These are phyloP conservation scores for Corymbia maculata DNA, from an alignment of 345 rosid genomes.

Conservation along the genomic window DNA sequence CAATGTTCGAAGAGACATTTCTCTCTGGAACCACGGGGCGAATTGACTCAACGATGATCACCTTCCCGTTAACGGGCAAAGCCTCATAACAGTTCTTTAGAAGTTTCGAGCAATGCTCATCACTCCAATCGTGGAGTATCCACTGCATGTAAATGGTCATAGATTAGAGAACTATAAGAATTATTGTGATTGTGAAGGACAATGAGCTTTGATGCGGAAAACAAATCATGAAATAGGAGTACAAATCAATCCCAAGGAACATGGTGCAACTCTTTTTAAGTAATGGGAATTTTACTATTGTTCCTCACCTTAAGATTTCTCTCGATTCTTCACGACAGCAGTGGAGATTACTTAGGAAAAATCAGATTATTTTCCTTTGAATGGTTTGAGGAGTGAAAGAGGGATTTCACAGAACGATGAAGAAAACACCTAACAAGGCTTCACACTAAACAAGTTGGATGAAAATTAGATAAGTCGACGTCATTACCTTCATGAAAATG, in stretches of 20 bases:
- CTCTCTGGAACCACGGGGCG: conserved; percentile 14
- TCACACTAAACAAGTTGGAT: neutral
- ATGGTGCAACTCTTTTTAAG: neutral
- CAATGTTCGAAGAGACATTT: conserved; percentile 19
- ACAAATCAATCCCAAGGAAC: neutral
- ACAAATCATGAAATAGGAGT: neutral
- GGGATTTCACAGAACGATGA: neutral
- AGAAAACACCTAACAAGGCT: neutral
- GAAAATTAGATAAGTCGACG: neutral
- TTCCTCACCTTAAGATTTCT: neutral
- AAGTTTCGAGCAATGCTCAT: conserved; percentile 30
- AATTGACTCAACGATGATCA: conserved; percentile 27
- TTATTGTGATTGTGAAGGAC: neutral
- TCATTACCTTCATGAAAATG: conserved; percentile 18
- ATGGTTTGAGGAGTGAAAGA: neutral
- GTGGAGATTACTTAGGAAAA: neutral
- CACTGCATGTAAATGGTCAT: conserved; percentile 2
- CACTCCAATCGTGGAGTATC: conserved; percentile 36
- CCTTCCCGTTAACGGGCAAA: conserved; percentile 27
- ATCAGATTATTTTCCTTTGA: neutral
- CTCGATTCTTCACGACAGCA: neutral
- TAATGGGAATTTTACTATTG: neutral
- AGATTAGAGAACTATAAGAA: neutral
- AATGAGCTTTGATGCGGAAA: neutral
- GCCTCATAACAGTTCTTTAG: conserved; percentile 39